Base-by-base conservation (phyloP, 148 eudicot genomes). In the Selenicereus undatus region DNA sequence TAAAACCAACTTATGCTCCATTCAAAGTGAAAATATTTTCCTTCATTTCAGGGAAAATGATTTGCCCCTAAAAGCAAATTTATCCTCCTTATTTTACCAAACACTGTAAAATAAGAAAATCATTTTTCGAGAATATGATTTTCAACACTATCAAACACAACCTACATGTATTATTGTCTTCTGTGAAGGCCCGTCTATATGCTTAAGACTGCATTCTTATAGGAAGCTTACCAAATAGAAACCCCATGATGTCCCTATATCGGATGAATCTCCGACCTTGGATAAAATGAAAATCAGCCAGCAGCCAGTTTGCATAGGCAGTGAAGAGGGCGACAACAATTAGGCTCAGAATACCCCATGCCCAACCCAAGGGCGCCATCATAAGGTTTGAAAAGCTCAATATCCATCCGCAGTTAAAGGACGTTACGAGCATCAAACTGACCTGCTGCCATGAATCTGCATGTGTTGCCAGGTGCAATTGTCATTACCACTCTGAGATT, bases 361-460 rank as follows among this genome's bases (percentile, higher is more conserved):
- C 78, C 93, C 93, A 91, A 62, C 91, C 86, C 65, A 89, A 66
- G 27, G 93, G 91, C 78, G 86, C 90, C 81, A 89, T 27, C 81
- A 86, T 91, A 39, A 89, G 84, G 56, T 85, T 86, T 39, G 93
- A 89, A 82, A 86, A 89, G 88, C 90, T 91, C 70, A 91, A 64
- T 83, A 91, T 86, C 85, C 86, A 89, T 70, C 93, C 91, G 51
- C 89, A 89, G 71, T 84, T 88, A 86, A 86, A 90, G 83, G 87
- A 58, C 62, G 90, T 83, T 14, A 81, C 85, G 4, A 91, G 91
- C 86, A 91, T 29, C 83, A 89, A 66, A 45, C 91, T 90, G 20
- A 91, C 90, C 81, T 91, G 93, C 77, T 80, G 71, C 91, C 91
- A 91, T 79, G 92, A 80, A 84, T 90, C 91, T 90, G 89, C 80